A percentile compares a stretch with the other conserved stretches of the same genome.
phyloP scores from a whole-genome alignment of 2,329 filamentous ascomycete genomes.

The Cytospora piceae region DNA sequence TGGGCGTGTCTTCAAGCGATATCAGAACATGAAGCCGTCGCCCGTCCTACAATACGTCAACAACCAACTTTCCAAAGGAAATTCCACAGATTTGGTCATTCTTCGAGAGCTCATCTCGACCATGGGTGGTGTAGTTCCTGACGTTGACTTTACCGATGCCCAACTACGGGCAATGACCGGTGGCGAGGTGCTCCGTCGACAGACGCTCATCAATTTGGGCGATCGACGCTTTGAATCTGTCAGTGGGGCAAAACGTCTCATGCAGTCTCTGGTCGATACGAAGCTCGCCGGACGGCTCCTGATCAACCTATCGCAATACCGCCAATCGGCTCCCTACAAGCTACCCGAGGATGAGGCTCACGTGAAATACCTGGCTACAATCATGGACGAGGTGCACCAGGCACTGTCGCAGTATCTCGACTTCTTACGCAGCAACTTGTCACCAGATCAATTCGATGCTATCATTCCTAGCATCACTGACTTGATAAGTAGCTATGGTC shows the following conservation, averaged over 20 bases:
- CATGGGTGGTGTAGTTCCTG: conserved; percentile 91
- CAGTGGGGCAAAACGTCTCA: conserved; percentile 76
- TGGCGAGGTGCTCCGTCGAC: conserved; percentile 75
- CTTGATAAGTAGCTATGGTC: conserved; percentile 76
- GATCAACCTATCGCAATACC: conserved; percentile 88
- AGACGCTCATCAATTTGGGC: conserved; percentile 77
- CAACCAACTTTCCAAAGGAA: conserved; percentile 78
- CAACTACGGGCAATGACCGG: conserved; percentile 89
- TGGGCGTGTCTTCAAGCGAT: conserved; percentile 85
- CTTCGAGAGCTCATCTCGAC: conserved; percentile 86
- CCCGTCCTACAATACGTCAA: conserved; percentile 91
- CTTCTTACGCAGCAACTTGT: conserved; percentile 78
- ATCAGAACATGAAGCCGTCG: conserved; percentile 78
- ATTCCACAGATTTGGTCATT: conserved; percentile 89
- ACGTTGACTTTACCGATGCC: conserved; percentile 84
- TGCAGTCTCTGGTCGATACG: conserved; percentile 77
- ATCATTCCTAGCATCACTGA: conserved; percentile 75
- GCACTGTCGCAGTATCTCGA: conserved; percentile 88
- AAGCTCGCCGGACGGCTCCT: conserved; percentile 80
- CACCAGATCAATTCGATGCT: conserved; percentile 74
- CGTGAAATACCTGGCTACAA: conserved; percentile 84
- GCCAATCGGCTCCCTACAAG: conserved; percentile 81
- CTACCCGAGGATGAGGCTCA: conserved; percentile 73
- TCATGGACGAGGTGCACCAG: conserved; percentile 88
- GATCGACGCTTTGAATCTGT: conserved; percentile 80